Conservation (phyloP, 345 rosid genomes). For the Anacardium occidentale region DNA sequence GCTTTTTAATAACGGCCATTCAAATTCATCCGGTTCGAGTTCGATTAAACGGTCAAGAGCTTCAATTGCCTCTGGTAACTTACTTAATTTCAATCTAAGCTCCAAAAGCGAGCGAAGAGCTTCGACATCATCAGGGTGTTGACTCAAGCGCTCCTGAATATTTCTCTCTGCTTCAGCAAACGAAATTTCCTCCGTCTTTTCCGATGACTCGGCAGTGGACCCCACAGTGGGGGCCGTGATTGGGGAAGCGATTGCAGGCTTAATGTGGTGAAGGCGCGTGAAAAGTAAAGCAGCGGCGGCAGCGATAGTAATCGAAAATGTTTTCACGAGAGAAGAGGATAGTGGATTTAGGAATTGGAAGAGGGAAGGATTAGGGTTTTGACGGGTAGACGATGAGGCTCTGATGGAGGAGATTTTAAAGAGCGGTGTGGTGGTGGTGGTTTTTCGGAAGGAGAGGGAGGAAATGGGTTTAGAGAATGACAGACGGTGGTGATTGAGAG, state of each 20-base stretch:
- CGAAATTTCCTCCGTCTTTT: conserved; percentile 24
- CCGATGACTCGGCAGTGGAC: conserved; percentile 17
- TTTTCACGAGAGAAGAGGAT: conserved; percentile 42
- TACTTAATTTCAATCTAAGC: conserved; percentile 56
- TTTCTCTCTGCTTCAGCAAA: conserved; percentile 50
- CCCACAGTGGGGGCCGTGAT: conserved; percentile 37
- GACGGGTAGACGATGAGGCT: conserved; percentile 43
- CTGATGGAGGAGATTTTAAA: conserved; percentile 38
- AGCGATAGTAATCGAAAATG: conserved; percentile 55
- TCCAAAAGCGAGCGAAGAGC: conserved; percentile 66
- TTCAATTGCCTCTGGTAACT: conserved; percentile 57
- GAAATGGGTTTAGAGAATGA: conserved; percentile 31
- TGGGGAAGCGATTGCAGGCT: conserved; percentile 58
- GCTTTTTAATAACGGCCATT: conserved; percentile 73
- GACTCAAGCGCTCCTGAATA: conserved; percentile 43
- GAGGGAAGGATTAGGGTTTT: conserved; percentile 24
- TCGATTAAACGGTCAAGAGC: conserved; percentile 61
- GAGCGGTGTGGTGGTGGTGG: conserved; percentile 27
- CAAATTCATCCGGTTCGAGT: conserved; percentile 71
- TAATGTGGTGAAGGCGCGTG: conserved; percentile 40
- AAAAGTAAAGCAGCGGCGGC: conserved; percentile 68
- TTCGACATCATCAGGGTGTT: conserved; percentile 46
- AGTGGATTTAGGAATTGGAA: conserved; percentile 31
- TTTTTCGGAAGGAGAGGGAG: conserved; percentile 40
- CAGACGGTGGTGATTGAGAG: conserved; percentile 42